Conservation (phyloP, 306 rosid genomes). For the Cajanus cajan region DNA sequence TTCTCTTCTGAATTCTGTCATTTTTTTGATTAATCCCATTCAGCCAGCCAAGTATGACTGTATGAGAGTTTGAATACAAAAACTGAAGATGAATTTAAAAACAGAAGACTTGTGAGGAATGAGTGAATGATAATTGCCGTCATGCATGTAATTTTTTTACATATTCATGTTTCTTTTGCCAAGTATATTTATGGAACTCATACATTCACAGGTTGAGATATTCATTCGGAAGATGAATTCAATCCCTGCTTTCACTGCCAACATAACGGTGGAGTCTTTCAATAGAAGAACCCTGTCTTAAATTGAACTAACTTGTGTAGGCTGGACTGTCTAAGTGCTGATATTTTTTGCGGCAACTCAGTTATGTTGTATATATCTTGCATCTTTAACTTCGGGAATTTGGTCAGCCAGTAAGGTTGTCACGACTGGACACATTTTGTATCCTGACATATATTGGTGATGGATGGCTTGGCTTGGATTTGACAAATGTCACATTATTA, state of each 20-base stretch:
- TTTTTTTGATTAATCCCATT: conserved; percentile 23
- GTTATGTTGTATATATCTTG: conserved; percentile 4
- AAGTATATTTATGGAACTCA: background rate
- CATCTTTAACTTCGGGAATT: conserved; percentile 12
- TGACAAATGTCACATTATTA: conserved; percentile 19
- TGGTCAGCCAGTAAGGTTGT: conserved; percentile 5
- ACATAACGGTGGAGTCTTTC: conserved; percentile 96
- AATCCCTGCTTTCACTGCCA: conserved; percentile 95
- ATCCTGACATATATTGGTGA: background rate
- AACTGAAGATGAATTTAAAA: background rate
- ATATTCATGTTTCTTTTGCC: conserved; percentile 1
- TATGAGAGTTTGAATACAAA: background rate
- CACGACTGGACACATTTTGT: background rate
- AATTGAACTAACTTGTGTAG: conserved; percentile 16
- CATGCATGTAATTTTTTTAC: conserved; percentile 19
- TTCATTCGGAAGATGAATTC: conserved; percentile 86
- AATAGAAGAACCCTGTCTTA: conserved; percentile 77
- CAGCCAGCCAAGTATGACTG: background rate
- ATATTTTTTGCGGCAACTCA: conserved; percentile 26
- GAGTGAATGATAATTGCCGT: background rate
- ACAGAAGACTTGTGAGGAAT: background rate
- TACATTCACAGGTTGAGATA: conserved; percentile 77
- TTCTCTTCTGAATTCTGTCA: conserved; percentile 10
- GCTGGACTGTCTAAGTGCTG: background rate
- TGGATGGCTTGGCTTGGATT: background rate